phyloP scores from a whole-genome alignment of 306 rosid genomes.

The Casuarina glauca region DNA sequence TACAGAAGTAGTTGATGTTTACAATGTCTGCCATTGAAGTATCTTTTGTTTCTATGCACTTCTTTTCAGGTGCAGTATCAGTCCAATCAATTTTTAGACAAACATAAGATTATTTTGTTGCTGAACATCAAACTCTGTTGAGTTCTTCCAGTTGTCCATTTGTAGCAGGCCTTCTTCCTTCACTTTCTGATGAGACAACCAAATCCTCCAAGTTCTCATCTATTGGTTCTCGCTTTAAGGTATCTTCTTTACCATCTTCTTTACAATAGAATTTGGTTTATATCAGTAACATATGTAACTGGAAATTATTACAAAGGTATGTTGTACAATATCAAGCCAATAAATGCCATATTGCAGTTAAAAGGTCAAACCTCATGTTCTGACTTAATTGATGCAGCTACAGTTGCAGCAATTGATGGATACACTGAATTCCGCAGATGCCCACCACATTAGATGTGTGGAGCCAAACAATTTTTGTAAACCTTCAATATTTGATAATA shows the following conservation, averaged over 20 bases:
- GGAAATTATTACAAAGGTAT: constrained; percentile 20
- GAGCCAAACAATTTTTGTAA: constrained; percentile 69
- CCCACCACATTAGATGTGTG: constrained; percentile 94
- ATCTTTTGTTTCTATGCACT: constrained; percentile 20
- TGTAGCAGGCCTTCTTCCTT: constrained; percentile 77
- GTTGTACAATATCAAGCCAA: constrained; percentile 1
- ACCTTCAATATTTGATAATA: constrained; percentile 72
- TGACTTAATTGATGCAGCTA: constrained; percentile 59
- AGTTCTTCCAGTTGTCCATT: constrained; percentile 81
- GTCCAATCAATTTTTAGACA: constrained; percentile 83
- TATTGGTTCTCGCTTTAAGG: constrained; percentile 92
- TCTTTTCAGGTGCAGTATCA: constrained; percentile 86
- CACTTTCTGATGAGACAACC: constrained; percentile 73
- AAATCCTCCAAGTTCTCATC: constrained; percentile 90
- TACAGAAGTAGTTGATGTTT: constrained; percentile 2
- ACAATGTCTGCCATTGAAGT: constrained; percentile 20
- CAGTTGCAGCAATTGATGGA: constrained; percentile 97
- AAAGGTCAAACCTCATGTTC: constrained; percentile 34
- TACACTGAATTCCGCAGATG: constrained; percentile 66
- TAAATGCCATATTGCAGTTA: constrained; percentile 26
- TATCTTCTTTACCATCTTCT: constrained; percentile 30
- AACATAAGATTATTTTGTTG: constrained; percentile 92
- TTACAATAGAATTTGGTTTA: constrained; percentile 10
- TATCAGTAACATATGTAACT: constrained; percentile 2
- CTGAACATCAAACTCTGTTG: constrained; percentile 91